Evolutionary conservation across 1,284 basidiomycete genomes (phyloP).

Genomic region (Hypsizygus ulmarius): DNA sequence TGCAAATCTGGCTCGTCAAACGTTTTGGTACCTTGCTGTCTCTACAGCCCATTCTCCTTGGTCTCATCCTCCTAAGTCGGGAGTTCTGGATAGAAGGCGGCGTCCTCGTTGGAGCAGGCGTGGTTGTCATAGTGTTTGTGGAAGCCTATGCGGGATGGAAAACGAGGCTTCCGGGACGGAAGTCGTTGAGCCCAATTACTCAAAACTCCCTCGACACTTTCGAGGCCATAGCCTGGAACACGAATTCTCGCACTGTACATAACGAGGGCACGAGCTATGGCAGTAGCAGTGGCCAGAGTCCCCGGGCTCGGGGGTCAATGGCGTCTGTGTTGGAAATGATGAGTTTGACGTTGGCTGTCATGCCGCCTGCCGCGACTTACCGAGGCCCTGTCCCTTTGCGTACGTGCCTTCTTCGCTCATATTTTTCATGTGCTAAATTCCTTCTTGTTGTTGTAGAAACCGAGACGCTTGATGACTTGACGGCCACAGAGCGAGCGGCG

Average conservation of each 20-base stretch:
- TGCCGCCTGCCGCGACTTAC: conserved; percentile 54
- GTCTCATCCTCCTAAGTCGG: conserved; percentile 66
- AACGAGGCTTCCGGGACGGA: conserved; percentile 45
- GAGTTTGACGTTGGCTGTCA: conserved; percentile 69
- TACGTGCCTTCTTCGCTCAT: conserved; percentile 36
- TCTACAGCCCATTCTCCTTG: conserved; percentile 72
- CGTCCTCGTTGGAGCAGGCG: conserved; percentile 54
- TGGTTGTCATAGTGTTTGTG: conserved; percentile 52
- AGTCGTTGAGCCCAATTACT: conserved; percentile 53
- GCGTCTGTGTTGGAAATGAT: conserved; percentile 79
- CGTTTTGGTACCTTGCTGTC: conserved; percentile 63
- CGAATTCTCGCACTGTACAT: conserved; percentile 36
- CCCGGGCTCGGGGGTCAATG: conserved; percentile 60
- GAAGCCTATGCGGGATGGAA: conserved; percentile 54
- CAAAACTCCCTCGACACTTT: conserved; percentile 59
- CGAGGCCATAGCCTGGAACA: conserved; percentile 38
- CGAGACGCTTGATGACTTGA: conserved; percentile 74
- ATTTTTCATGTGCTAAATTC: conserved; percentile 7
- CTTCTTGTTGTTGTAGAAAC: conserved; percentile 48
- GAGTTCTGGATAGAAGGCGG: conserved; percentile 70
- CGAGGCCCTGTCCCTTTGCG: conserved; percentile 65
- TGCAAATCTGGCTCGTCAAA: conserved; percentile 73
- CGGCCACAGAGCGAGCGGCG: conserved; percentile 72
- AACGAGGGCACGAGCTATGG: conserved; percentile 53
- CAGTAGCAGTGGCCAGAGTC: conserved; percentile 46